These are phyloP conservation scores for Arthroderma uncinatum DNA, from an alignment of 2,329 filamentous ascomycete genomes.

Conservation along the genomic window DNA sequence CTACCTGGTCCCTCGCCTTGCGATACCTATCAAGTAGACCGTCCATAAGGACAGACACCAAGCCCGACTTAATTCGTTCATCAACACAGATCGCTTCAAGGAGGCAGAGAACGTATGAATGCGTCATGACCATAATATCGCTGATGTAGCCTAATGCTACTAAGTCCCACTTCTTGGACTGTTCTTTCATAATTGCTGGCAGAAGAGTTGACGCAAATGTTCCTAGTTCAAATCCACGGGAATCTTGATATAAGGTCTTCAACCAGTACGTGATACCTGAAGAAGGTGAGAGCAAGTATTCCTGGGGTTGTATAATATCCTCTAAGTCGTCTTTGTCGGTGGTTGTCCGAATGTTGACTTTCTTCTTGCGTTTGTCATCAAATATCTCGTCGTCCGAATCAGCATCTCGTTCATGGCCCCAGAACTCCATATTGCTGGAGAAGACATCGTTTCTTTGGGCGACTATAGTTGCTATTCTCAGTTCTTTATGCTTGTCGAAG, in stretches of 20 bases:
- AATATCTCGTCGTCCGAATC: neutral
- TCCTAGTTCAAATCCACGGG: slow-evolving; percentile 46
- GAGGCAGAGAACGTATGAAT: slow-evolving; percentile 41
- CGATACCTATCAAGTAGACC: slow-evolving; percentile 39
- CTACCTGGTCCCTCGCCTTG: slow-evolving; percentile 39
- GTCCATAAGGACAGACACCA: slow-evolving; percentile 38
- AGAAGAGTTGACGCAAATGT: slow-evolving; percentile 32
- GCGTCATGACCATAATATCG: slow-evolving; percentile 42
- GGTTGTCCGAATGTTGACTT: neutral
- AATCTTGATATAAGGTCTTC: slow-evolving; percentile 31
- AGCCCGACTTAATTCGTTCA: slow-evolving; percentile 28
- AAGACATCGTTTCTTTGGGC: slow-evolving; percentile 21
- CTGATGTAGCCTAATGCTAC: slow-evolving; percentile 42
- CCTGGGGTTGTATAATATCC: slow-evolving; percentile 14
- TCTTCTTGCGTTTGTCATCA: neutral
- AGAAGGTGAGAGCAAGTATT: slow-evolving; percentile 11
- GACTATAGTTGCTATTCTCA: slow-evolving; percentile 28
- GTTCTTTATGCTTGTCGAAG: slow-evolving; percentile 24
- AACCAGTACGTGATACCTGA: slow-evolving; percentile 38
- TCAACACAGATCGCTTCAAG: slow-evolving; percentile 39
- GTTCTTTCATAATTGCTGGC: slow-evolving; percentile 39
- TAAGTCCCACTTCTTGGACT: slow-evolving; percentile 44
- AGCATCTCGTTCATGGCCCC: slow-evolving; percentile 18
- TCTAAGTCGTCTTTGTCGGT: slow-evolving; percentile 11
- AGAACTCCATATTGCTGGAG: slow-evolving; percentile 15